A percentile compares a stretch with the other conserved stretches of the same genome.
Evolutionary conservation across 2,329 filamentous ascomycete genomes (phyloP).

Genomic region (Lachnellula arida): DNA sequence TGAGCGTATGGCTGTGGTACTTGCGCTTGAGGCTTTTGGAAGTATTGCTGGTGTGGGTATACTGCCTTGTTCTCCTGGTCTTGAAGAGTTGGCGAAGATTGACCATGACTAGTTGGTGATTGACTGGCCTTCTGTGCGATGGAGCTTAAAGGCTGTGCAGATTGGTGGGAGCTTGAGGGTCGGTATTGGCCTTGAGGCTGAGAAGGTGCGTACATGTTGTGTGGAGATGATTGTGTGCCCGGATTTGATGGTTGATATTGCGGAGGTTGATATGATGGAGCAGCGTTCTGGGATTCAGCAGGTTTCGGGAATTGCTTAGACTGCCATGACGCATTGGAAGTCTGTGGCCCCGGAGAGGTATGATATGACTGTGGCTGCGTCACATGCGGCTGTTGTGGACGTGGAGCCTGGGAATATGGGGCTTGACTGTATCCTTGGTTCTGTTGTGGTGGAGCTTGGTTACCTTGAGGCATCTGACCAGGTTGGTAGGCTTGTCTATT

Average conservation of each 20-base stretch:
- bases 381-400: conserved; percentile 1
- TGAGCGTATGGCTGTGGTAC: conserved; percentile 3
- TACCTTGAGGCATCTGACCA: conserved; percentile 2
- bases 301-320: neutral
- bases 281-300: neutral
- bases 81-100: neutral
- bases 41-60: conserved; percentile 26
- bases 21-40: conserved; percentile 12
- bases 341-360: neutral
- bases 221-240: neutral
- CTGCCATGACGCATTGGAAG: neutral
- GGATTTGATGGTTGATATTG: neutral
- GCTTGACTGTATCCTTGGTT: neutral
- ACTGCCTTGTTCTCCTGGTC: conserved; percentile 11
- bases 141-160: neutral
- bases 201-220: neutral
- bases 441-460: conserved; percentile 1
- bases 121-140: neutral
- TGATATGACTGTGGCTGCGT: neutral
- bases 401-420: neutral
- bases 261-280: conserved; percentile 1
- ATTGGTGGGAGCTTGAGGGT: neutral
- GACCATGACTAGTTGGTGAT: neutral
- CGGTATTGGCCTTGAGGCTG: neutral
- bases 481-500: conserved; percentile 14